Evolutionary conservation across 345 rosid genomes (phyloP).

Genomic region (Brassica incana): DNA sequence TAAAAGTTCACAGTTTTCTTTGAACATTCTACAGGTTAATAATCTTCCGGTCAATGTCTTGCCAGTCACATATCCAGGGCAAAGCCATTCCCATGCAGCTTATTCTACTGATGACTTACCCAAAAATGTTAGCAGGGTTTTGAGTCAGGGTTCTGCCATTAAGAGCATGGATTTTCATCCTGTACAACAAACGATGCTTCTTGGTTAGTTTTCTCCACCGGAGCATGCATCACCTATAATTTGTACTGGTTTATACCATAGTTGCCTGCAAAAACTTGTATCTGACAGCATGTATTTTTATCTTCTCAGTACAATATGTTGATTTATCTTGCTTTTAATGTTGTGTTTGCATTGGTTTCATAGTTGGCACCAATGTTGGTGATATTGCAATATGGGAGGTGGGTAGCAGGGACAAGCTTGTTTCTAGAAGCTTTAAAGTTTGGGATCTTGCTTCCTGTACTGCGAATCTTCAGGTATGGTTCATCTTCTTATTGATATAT

Average conservation of each 20-base stretch:
- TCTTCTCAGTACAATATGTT: slow-evolving; percentile 33
- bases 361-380: slow-evolving; percentile 68
- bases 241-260: background rate
- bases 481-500: slow-evolving; percentile 17
- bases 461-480: slow-evolving; percentile 31
- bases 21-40: slow-evolving; percentile 40
- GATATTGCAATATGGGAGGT: slow-evolving; percentile 68
- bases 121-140: slow-evolving; percentile 47
- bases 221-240: slow-evolving; percentile 9
- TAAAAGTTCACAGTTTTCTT: slow-evolving; percentile 6
- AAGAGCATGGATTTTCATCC: slow-evolving; percentile 88
- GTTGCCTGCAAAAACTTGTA: slow-evolving; percentile 9
- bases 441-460: slow-evolving; percentile 67
- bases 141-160: slow-evolving; percentile 57
- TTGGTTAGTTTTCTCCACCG: slow-evolving; percentile 49
- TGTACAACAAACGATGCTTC: slow-evolving; percentile 55
- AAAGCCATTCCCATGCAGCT: slow-evolving; percentile 52
- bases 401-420: slow-evolving; percentile 48
- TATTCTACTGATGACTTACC: slow-evolving; percentile 63
- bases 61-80: slow-evolving; percentile 52
- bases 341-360: slow-evolving; percentile 18
- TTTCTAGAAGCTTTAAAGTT: slow-evolving; percentile 59
- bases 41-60: slow-evolving; percentile 50
- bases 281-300: slow-evolving; percentile 4
- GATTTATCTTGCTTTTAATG: background rate